phyloP scores from a whole-genome alignment of 2,329 filamentous ascomycete species.

The Fusarium sp. region DNA sequence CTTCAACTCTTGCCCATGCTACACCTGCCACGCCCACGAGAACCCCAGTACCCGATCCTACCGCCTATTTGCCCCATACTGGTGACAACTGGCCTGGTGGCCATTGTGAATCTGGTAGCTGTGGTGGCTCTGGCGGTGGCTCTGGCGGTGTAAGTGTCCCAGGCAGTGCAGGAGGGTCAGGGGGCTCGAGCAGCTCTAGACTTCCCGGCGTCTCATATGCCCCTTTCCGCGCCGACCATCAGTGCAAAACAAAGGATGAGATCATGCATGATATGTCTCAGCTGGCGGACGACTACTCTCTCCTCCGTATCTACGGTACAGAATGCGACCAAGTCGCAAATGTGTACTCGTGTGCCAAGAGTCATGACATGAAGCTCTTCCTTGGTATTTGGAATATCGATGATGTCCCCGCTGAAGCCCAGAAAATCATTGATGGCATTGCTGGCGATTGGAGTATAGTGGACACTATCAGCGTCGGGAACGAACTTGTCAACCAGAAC shows the following conservation, averaged over 20 bases:
- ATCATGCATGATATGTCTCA: conserved; percentile 73
- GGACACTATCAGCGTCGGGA: conserved; percentile 81
- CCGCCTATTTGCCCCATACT: too few species aligned
- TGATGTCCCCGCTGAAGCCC: conserved; percentile 67
- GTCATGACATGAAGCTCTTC: conserved; percentile 77
- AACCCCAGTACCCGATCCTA: conserved; percentile 2
- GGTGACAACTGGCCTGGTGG: neutral
- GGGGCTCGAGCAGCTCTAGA: conserved; percentile 11
- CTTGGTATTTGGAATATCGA: conserved; percentile 78
- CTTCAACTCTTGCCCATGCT: conserved; percentile 24
- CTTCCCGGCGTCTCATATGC: conserved; percentile 63
- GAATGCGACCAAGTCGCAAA: conserved; percentile 80
- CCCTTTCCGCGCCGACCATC: conserved; percentile 63
- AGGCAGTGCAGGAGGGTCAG: conserved; percentile 6
- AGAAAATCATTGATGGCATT: conserved; percentile 70
- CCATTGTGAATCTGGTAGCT: neutral
- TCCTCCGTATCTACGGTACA: conserved; percentile 82
- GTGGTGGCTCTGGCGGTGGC: neutral
- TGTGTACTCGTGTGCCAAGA: conserved; percentile 72
- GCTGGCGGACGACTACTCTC: conserved; percentile 65
- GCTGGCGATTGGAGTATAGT: conserved; percentile 75
- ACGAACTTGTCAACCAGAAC: conserved; percentile 80
- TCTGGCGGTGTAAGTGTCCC: too few species aligned
- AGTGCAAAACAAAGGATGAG: conserved; percentile 75
- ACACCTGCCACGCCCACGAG: conserved; percentile 13